A percentile compares a stretch with the other conserved stretches of the same genome.
Evolutionary conservation across 768 basidiomycete genomes (phyloP).

Genomic region (Tephrocybe sp.): DNA sequence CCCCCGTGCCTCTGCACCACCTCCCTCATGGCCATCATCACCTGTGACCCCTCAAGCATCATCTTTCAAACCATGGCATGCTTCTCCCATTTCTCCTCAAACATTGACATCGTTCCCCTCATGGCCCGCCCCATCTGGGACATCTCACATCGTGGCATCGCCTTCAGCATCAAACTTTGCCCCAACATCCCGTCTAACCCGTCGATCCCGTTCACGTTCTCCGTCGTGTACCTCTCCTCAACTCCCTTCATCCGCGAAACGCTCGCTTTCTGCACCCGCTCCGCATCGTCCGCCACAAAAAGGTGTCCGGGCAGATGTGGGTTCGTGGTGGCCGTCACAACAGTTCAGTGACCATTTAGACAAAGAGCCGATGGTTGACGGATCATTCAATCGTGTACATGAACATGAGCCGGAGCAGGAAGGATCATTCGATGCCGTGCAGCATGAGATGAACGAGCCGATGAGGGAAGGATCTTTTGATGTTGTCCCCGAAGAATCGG

Average conservation of each 20-base stretch:
- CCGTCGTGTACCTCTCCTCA: not conserved
- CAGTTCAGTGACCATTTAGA: not conserved
- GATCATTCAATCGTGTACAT: too few species aligned
- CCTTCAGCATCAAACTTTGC: too few species aligned
- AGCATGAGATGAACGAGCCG: slow-evolving; percentile 5
- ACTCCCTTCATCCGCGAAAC: slow-evolving; percentile 47
- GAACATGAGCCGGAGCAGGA: not conserved
- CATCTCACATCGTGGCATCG: too few species aligned
- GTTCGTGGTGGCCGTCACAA: slow-evolving; percentile 14
- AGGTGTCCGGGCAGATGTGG: not conserved
- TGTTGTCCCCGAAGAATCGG: not conserved
- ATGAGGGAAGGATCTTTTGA: slow-evolving; percentile 15
- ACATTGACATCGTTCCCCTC: not conserved
- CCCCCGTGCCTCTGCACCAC: not conserved
- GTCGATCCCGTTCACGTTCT: slow-evolving; percentile 5
- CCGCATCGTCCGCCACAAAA: slow-evolving; percentile 4
- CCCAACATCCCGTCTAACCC: not conserved
- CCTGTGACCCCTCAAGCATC: not conserved
- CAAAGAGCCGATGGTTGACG: not conserved
- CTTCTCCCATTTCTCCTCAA: not conserved
- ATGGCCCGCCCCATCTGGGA: too few species aligned
- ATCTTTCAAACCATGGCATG: not conserved
- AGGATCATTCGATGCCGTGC: not conserved
- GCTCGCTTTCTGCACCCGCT: slow-evolving; percentile 57
- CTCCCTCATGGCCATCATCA: not conserved